Base-by-base conservation (phyloP, 768 basidiomycete genomes). In the Pholiota microspora region DNA sequence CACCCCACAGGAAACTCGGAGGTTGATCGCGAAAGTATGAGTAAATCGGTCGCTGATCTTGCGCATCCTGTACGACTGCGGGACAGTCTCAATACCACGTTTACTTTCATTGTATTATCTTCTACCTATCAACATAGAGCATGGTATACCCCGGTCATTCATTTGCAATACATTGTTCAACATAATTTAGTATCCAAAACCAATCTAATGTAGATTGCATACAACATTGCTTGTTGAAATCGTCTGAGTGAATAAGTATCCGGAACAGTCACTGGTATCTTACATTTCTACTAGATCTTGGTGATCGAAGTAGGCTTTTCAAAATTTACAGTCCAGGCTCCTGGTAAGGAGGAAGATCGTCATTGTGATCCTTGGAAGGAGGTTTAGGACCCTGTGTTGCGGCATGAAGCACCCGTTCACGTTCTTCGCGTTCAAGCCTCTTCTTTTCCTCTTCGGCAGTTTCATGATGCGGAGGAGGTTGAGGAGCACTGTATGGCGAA, bases 1-100 rank as follows among this genome's bases (percentile, higher is more conserved):
- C 64, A 98, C 96, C 1, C 96, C 96, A 1, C 91, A 95, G 63
- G 96, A 98, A 69, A 92, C 92, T 3, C 79, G 96, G 25, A 77
- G 95, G 42, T 76, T 98, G 34, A 82, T 94, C 54, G 86, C 95
- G 7, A 97, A 95, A 76, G 88, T 94, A 28, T 88, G 71, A 67
- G 32, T 9, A 40, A 15, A 3, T 21, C 21, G 7, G 6, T 25
- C 40, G 31, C n/a, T 18, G 18, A 7, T 46, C 2, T 3, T 28
- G 25, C 29, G 15, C 45, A 18, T 18, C 29, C 18, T 29, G 10
- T 12, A 6, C 18, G 23, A n/a, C 32, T 31, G 32, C 29, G 16
- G n/a, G 28, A 8, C 18, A 18, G 32, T 29, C 25, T 21, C 23
- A 45, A 12, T 21, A 36, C 35, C 35, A 36, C n/a, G 35, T 35